These are phyloP conservation scores for Pyronema domesticum DNA, from an alignment of 495 filamentous ascomycete genomes.

Conservation along the genomic window DNA sequence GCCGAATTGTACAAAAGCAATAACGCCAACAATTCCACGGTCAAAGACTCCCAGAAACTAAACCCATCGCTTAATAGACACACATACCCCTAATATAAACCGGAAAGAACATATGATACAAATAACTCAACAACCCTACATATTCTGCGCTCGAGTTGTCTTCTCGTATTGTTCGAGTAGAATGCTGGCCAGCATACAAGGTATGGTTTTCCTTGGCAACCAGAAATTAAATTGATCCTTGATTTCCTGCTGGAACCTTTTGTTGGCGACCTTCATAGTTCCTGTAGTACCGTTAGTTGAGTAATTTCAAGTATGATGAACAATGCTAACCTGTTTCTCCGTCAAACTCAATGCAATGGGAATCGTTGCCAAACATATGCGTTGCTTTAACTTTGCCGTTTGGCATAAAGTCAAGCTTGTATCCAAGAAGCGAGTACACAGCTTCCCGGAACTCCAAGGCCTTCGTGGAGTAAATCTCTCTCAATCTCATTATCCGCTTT, in stretches of 20 bases:
- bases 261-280: constrained; percentile 89
- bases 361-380: constrained; percentile 39
- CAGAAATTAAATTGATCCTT: constrained; percentile 73
- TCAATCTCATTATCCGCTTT: constrained; percentile 67
- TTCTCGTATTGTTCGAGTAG: constrained; percentile 47
- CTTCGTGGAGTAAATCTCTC: constrained; percentile 77
- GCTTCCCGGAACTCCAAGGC: constrained; percentile 85
- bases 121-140: not conserved
- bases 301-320: not conserved
- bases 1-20: too few species aligned
- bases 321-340: constrained; percentile 48
- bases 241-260: constrained; percentile 69
- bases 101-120: not conserved
- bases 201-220: constrained; percentile 82
- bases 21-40: too few species aligned
- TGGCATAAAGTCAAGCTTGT: constrained; percentile 80
- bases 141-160: constrained; percentile 35
- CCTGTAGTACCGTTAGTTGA: constrained; percentile 27
- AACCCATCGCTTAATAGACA: too few species aligned
- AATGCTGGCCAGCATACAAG: constrained; percentile 58
- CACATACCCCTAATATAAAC: too few species aligned
- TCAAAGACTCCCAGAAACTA: too few species aligned
- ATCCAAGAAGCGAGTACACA: constrained; percentile 72
- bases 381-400: constrained; percentile 73
- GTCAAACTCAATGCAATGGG: constrained; percentile 90